Evolutionary conservation across 352 stramenopile species (phyloP), one percentile per base, ranked within the genome.

Genomic region (Phytopythium helicoides): DNA sequence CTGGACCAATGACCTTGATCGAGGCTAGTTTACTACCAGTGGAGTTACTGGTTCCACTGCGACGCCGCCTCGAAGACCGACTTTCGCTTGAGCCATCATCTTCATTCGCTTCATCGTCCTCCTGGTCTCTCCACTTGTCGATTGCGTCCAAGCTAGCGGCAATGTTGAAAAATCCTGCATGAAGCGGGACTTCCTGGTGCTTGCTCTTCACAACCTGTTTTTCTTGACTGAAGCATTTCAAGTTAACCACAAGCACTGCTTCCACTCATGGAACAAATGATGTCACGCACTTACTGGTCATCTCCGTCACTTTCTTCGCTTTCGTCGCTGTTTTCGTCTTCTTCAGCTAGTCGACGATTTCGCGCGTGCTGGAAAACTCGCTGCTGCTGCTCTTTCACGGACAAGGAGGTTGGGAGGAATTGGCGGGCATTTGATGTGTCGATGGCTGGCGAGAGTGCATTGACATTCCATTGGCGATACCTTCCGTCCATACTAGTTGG

Each of bases 91-190:
- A 1, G 23, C 18, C 31, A 48, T 71, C 49, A 10, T 66, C 60
- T 21, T 46, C 48, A 6, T 21, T 47, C 22, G 75, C 65, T 31
- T 86, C 73, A 10, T 78, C 62, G 12, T 81, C 71, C 70, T 84
- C 79, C 47, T 84, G 62, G 44, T 91, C 77, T n/a, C 76, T 64
- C 78, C 81, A 92, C 33, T 75, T 73, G 47, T 87, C 74, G 54
- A 91, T 88, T 16, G 78, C 81, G 36, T 87, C 68, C 31, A 91
- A 55, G 52, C 81, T 91, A 52, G 84, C 70, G 0, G 66, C 68
- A 15, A 92, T 76, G 57, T 92, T 86, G 60, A 92, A 89, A 44
- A 89, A 87, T 10, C 62, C 33, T 49, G 56, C 58, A 54, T 67
- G 65, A 11, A 58, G 65, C 34, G 56, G 47, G n/a, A n/a, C 16